These are phyloP conservation scores for Ustilago tritici DNA, from an alignment of 1,284 basidiomycete species.

Conservation along the genomic window DNA sequence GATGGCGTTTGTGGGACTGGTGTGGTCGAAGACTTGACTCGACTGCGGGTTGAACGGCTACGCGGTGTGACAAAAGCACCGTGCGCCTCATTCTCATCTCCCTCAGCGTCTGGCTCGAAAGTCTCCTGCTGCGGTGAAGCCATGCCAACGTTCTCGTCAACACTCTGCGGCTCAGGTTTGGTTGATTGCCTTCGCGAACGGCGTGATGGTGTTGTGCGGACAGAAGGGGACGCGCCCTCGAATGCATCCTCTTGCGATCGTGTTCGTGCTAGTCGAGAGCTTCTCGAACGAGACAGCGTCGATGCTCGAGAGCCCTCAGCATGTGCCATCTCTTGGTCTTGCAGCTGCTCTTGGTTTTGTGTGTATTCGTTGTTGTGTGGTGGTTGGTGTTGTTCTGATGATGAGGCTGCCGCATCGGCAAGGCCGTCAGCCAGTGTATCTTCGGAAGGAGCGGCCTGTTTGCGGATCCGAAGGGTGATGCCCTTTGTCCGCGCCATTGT, in stretches of 20 bases:
- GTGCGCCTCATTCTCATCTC: slow-evolving; percentile 14
- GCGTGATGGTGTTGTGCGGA: slow-evolving; percentile 36
- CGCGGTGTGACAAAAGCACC: slow-evolving; percentile 19
- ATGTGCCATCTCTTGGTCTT: slow-evolving; percentile 32
- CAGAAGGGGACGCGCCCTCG: slow-evolving; percentile 14
- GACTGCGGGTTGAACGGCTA: slow-evolving; percentile 28
- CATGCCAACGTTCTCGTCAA: slow-evolving; percentile 23
- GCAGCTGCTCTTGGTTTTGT: not conserved
- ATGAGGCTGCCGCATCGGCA: not conserved
- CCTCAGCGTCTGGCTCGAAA: slow-evolving; percentile 11
- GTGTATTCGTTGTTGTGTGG: not conserved
- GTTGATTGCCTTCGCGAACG: slow-evolving; percentile 38
- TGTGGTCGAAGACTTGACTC: slow-evolving; percentile 29
- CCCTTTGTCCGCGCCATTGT: slow-evolving; percentile 47
- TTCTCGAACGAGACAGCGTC: slow-evolving; percentile 23
- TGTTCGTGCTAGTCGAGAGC: slow-evolving; percentile 29
- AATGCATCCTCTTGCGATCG: slow-evolving; percentile 35
- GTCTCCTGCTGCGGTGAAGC: slow-evolving; percentile 11
- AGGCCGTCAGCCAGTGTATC: slow-evolving; percentile 10
- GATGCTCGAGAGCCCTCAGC: slow-evolving; percentile 17
- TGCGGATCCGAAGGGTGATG: slow-evolving; percentile 47
- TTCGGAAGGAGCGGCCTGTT: slow-evolving; percentile 13
- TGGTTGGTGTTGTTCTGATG: slow-evolving; percentile 2
- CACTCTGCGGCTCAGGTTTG: slow-evolving; percentile 24
- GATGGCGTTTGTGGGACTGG: slow-evolving; percentile 33